phyloP scores from a whole-genome alignment of 1,284 basidiomycete species.

The Volvariella surrecta region DNA sequence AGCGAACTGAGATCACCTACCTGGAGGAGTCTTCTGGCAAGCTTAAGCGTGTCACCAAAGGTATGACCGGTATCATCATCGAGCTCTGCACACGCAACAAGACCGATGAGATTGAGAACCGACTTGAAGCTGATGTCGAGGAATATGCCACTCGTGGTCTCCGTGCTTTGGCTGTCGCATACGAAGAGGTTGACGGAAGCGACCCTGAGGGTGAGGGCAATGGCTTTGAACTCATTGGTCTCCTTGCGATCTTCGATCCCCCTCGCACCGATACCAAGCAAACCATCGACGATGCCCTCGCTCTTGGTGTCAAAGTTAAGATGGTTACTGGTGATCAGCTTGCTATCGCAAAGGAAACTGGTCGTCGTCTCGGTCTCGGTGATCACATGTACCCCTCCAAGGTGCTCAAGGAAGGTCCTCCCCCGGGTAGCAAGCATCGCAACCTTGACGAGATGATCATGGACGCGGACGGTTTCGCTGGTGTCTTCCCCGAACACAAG shows the following conservation, averaged over 20 bases:
- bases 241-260: conserved; percentile 96
- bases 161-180: conserved; percentile 94
- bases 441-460: conserved; percentile 91
- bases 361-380: conserved; percentile 88
- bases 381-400: conserved; percentile 97
- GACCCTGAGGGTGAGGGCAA: conserved; percentile 82
- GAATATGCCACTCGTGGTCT: conserved; percentile 96
- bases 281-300: conserved; percentile 94
- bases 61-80: conserved; percentile 97
- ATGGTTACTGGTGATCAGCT: conserved; percentile 99
- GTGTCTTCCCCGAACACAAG: conserved; percentile 97
- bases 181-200: conserved; percentile 84
- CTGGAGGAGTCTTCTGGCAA: conserved; percentile 88
- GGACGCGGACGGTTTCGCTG: conserved; percentile 88
- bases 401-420: conserved; percentile 88
- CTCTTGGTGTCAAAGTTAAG: conserved; percentile 97
- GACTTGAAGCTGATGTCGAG: conserved; percentile 90
- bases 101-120: conserved; percentile 85
- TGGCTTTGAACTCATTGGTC: conserved; percentile 95
- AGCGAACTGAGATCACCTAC: conserved; percentile 98
- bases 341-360: conserved; percentile 98
- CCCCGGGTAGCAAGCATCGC: conserved; percentile 71
- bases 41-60: conserved; percentile 98
- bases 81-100: conserved; percentile 97
- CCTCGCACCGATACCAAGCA: conserved; percentile 98